Percentiles rank a stretch among this genome's conserved stretches.
phyloP scores from a whole-genome alignment of 2,329 filamentous ascomycete genomes.

The Lecanicillium sp. region DNA sequence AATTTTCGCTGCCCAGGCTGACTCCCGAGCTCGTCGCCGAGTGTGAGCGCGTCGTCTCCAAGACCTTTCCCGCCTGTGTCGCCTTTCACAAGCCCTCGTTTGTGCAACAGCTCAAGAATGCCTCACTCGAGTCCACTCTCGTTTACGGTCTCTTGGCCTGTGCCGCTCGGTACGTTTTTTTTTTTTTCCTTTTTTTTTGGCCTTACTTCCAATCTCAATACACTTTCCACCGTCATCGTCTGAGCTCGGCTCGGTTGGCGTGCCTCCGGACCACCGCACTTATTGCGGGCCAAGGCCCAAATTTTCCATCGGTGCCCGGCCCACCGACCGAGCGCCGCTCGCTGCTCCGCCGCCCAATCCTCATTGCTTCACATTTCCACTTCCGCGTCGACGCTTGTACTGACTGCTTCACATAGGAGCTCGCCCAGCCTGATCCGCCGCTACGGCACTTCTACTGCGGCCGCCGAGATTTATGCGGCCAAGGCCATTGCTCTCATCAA shows the following conservation, averaged over 20 bases:
- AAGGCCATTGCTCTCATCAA: slow-evolving; percentile 54
- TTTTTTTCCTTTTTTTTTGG: slow-evolving; percentile 15
- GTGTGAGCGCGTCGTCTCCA: slow-evolving; percentile 55
- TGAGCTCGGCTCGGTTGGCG: neutral
- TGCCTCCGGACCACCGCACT: slow-evolving; percentile 6
- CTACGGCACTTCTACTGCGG: slow-evolving; percentile 49
- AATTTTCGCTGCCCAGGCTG: slow-evolving; percentile 29
- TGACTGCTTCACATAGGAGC: slow-evolving; percentile 33
- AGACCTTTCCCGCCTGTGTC: slow-evolving; percentile 55
- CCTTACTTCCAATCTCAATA: no score
- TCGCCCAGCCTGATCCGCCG: slow-evolving; percentile 52
- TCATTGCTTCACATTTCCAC: neutral
- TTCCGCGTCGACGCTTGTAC: neutral
- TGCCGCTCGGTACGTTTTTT: slow-evolving; percentile 47
- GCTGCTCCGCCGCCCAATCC: no score
- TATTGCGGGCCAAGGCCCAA: slow-evolving; percentile 10
- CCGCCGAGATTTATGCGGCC: slow-evolving; percentile 53
- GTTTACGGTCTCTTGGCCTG: slow-evolving; percentile 53
- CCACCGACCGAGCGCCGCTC: slow-evolving; percentile 10
- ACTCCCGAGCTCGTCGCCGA: slow-evolving; percentile 53
- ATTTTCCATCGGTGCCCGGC: slow-evolving; percentile 14
- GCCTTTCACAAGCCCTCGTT: slow-evolving; percentile 59
- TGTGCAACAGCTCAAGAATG: slow-evolving; percentile 53
- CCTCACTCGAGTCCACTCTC: slow-evolving; percentile 48
- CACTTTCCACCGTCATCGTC: slow-evolving; percentile 18